A percentile compares a stretch with the other conserved stretches of the same genome.
phyloP scores from a whole-genome alignment of 2,329 filamentous ascomycete species.

The Sordariomycetes sp. region DNA sequence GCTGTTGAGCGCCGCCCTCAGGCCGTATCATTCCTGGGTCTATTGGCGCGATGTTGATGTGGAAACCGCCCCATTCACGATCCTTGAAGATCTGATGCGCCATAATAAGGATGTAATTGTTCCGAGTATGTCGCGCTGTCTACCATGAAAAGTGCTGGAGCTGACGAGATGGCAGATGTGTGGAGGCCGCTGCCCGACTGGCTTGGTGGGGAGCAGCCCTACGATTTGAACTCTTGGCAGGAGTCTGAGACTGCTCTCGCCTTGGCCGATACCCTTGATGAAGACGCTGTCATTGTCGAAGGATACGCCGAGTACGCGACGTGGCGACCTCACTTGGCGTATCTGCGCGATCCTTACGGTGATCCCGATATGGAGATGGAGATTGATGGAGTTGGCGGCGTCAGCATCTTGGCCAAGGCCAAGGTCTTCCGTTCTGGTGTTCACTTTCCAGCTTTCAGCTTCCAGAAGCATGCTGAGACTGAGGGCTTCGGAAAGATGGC shows the following conservation, averaged over 20 bases:
- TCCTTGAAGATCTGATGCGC: conserved; percentile 94
- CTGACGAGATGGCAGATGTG: conserved; percentile 56
- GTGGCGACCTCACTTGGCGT: conserved; percentile 94
- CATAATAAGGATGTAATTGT: conserved; percentile 99
- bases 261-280: conserved; percentile 87
- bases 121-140: conserved; percentile 64
- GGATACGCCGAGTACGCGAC: conserved; percentile 98
- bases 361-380: conserved; percentile 99
- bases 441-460: conserved; percentile 97
- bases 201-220: conserved; percentile 96
- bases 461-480: conserved; percentile 96
- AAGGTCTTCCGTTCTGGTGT: conserved; percentile 90
- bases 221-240: conserved; percentile 98
- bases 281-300: conserved; percentile 97
- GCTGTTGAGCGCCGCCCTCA: conserved; percentile 84
- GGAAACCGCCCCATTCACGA: conserved; percentile 92
- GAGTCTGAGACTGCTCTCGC: conserved; percentile 95
- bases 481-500: conserved; percentile 99
- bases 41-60: conserved; percentile 99
- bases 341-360: conserved; percentile 91
- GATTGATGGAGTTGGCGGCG: conserved; percentile 93
- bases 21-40: conserved; percentile 96
- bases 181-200: conserved; percentile 98
- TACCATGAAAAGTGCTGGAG: background rate
- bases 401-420: conserved; percentile 94